phyloP scores from a whole-genome alignment of 441 rosid species.

The Euphorbia neoarborescens region DNA sequence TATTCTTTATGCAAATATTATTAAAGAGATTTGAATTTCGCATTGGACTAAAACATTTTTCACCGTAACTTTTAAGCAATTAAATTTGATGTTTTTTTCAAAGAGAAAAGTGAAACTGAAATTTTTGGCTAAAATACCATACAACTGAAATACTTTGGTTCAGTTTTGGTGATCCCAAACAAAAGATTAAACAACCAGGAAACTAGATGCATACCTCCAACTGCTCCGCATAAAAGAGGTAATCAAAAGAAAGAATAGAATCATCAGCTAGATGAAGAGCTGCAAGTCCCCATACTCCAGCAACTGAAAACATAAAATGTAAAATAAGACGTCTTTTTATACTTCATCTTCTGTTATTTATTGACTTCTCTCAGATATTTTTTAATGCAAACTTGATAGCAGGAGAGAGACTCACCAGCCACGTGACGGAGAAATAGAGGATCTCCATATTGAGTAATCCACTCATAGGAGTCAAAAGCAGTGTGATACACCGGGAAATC shows the following conservation, averaged over 20 bases:
- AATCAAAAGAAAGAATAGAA: slow-evolving; percentile 59
- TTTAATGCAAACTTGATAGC: background rate
- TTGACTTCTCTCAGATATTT: slow-evolving; percentile 6
- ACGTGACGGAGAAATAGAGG: slow-evolving; percentile 80
- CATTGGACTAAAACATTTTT: background rate
- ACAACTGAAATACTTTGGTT: background rate
- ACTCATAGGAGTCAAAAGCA: slow-evolving; percentile 71
- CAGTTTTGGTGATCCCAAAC: background rate
- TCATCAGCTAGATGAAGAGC: slow-evolving; percentile 74
- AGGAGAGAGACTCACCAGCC: slow-evolving; percentile 48
- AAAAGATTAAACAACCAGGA: background rate
- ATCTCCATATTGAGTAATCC: slow-evolving; percentile 65
- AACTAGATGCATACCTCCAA: slow-evolving; percentile 36
- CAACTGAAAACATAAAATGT: slow-evolving; percentile 36
- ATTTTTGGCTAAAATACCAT: background rate
- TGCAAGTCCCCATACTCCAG: slow-evolving; percentile 78
- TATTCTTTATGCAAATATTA: background rate
- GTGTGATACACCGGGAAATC: slow-evolving; percentile 94
- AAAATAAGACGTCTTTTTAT: slow-evolving; percentile 1
- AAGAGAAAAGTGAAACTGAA: too few species aligned
- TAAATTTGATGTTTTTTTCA: background rate
- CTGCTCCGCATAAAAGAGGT: slow-evolving; percentile 55
- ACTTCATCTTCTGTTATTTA: background rate
- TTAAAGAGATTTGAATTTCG: background rate
- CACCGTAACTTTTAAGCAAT: background rate